A percentile compares a stretch with the other conserved stretches of the same genome.
phyloP scores from a whole-genome alignment of 108 stramenopile species.

The Skeletonema marinoi region DNA sequence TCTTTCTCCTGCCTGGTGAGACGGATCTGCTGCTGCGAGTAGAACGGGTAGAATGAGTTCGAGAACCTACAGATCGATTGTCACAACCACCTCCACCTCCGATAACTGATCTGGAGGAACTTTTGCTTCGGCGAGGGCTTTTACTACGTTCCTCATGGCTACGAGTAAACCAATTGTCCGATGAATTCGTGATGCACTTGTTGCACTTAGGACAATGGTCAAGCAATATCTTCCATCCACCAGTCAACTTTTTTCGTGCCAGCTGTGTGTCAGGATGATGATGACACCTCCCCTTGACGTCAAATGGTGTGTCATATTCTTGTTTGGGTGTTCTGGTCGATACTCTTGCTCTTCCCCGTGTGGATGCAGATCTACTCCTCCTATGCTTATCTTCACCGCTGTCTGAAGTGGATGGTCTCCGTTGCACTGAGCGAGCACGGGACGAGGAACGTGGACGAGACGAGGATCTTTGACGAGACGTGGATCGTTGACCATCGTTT shows the following conservation, averaged over 20 bases:
- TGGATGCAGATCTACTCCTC: background rate
- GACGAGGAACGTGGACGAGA: background rate
- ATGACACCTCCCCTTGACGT: conserved; percentile 42
- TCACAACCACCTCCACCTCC: background rate
- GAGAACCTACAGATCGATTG: conserved; percentile 23
- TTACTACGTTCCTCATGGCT: background rate
- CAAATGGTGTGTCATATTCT: conserved; percentile 45
- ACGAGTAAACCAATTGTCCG: background rate
- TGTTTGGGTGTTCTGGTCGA: background rate
- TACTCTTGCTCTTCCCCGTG: background rate
- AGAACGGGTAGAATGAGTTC: conserved; percentile 19
- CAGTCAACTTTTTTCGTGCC: conserved; percentile 36
- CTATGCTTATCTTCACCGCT: background rate
- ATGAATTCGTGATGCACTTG: background rate
- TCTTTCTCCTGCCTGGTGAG: background rate
- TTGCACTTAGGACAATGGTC: conserved; percentile 40
- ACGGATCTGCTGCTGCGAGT: background rate
- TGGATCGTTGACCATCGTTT: background rate
- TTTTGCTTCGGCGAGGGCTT: background rate
- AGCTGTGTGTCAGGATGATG: conserved; percentile 36
- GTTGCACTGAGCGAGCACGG: background rate
- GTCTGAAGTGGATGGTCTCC: background rate
- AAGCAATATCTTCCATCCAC: conserved; percentile 37
- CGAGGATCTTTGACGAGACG: background rate
- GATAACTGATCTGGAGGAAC: background rate